A percentile compares a stretch with the other conserved stretches of the same genome.
These are phyloP conservation scores for Zelonia costaricensis DNA, from an alignment of 208 protist genomes.

Conservation along the genomic window DNA sequence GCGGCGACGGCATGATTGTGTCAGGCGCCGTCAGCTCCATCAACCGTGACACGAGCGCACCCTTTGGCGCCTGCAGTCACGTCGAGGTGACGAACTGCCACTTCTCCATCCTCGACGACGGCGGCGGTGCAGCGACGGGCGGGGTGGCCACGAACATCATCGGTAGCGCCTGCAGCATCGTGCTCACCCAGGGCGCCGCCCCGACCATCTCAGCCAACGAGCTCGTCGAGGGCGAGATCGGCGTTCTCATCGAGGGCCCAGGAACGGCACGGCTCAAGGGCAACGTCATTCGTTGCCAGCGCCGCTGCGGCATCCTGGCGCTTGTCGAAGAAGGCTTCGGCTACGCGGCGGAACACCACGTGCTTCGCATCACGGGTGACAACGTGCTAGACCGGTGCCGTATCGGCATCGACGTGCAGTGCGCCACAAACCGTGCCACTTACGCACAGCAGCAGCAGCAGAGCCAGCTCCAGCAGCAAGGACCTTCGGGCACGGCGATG, in stretches of 20 bases:
- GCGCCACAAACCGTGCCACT: slow-evolving; percentile 14
- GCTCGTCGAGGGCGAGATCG: slow-evolving; percentile 70
- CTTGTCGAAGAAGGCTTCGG: slow-evolving; percentile 47
- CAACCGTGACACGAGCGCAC: slow-evolving; percentile 11
- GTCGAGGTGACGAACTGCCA: slow-evolving; percentile 63
- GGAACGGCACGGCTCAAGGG: slow-evolving; percentile 63
- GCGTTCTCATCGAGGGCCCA: slow-evolving; percentile 69
- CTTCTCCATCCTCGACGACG: slow-evolving; percentile 48
- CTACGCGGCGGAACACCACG: slow-evolving; percentile 29
- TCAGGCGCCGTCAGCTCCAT: slow-evolving; percentile 38
- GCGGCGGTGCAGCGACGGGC: not conserved
- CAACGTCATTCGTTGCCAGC: slow-evolving; percentile 78
- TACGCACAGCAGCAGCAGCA: slow-evolving; percentile 18
- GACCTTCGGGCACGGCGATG: no score
- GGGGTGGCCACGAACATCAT: slow-evolving; percentile 10
- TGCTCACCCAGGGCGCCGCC: slow-evolving; percentile 64
- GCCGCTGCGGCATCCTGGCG: slow-evolving; percentile 72
- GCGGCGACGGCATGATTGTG: slow-evolving; percentile 60
- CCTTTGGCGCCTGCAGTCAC: slow-evolving; percentile 38
- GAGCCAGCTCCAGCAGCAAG: no score
- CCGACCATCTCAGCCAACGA: slow-evolving; percentile 74
- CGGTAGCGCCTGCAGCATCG: slow-evolving; percentile 54
- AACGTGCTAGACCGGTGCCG: slow-evolving; percentile 83
- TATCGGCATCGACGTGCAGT: slow-evolving; percentile 83
- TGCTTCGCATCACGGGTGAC: slow-evolving; percentile 69